Conservation (phyloP, 768 basidiomycete species). For the Piloderma croceum region DNA sequence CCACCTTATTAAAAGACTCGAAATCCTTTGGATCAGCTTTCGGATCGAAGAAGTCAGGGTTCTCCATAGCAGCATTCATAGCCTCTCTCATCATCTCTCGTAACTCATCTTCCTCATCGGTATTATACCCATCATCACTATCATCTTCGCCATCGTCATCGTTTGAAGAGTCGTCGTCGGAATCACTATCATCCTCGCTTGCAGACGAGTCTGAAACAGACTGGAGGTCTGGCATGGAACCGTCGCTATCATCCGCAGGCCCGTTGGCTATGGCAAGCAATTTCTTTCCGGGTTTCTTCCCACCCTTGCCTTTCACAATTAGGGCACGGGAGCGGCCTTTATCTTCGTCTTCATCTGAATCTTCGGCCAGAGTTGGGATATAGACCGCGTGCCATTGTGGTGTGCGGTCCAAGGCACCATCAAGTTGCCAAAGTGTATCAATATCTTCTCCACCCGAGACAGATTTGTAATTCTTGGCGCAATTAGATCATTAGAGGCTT, state of each 20-base stretch:
- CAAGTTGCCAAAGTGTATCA: conserved; percentile 61
- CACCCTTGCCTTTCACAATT: conserved; percentile 17
- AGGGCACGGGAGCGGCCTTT: conserved; percentile 13
- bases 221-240: conserved; percentile 64
- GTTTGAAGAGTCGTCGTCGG: conserved; percentile 30
- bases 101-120: conserved; percentile 64
- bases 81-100: conserved; percentile 61
- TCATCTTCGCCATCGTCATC: conserved; percentile 33
- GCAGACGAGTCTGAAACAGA: conserved; percentile 60
- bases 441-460: conserved; percentile 49
- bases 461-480: conserved; percentile 51
- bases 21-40: conserved; percentile 33
- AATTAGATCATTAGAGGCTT: conserved; percentile 5
- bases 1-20: conserved; percentile 38
- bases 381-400: conserved; percentile 48
- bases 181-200: conserved; percentile 28
- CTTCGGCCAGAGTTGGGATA: conserved; percentile 13
- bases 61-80: conserved; percentile 61
- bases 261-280: conserved; percentile 49
- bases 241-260: conserved; percentile 37
- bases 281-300: conserved; percentile 34
- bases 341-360: conserved; percentile 24
- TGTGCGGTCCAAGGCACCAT: conserved; percentile 40
- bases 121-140: conserved; percentile 49
- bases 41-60: conserved; percentile 53